Conservation (phyloP, 1,284 basidiomycete genomes). For the Ceratobasidium sp. region DNA sequence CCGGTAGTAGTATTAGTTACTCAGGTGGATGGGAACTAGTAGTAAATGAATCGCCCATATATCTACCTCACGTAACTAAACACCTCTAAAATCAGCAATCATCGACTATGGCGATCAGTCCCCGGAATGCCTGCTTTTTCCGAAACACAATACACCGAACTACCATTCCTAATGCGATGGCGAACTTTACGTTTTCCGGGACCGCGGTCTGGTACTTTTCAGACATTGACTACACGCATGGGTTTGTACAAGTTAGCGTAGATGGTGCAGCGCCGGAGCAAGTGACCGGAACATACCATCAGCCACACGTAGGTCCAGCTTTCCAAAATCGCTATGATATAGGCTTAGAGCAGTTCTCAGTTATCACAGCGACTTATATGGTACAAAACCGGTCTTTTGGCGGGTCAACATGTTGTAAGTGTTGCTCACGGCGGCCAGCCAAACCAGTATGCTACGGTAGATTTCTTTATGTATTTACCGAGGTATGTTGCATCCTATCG, state of each 20-base stretch:
- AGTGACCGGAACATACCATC: conserved; percentile 10
- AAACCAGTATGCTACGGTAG: background rate
- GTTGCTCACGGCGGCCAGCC: conserved; percentile 13
- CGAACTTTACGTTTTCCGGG: conserved; percentile 24
- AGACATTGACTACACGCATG: conserved; percentile 1
- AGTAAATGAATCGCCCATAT: background rate
- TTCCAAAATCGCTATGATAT: background rate
- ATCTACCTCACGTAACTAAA: background rate
- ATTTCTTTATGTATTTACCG: conserved; percentile 31
- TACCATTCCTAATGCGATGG: background rate
- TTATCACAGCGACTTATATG: conserved; percentile 16
- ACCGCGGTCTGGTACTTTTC: conserved; percentile 41
- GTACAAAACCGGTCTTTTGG: conserved; percentile 20
- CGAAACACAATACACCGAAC: conserved; percentile 17
- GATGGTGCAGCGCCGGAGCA: conserved; percentile 2
- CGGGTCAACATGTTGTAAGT: conserved; percentile 6
- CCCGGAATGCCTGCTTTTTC: background rate
- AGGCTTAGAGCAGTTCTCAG: background rate
- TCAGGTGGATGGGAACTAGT: conserved; percentile 4
- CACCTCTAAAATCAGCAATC: background rate
- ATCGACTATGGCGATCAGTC: background rate
- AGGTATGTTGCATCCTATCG: conserved; percentile 3
- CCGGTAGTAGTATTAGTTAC: background rate
- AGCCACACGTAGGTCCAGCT: background rate
- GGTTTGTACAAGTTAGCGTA: conserved; percentile 1